Conservation (phyloP, 768 basidiomycete species). For the Termitomyces sp. region DNA sequence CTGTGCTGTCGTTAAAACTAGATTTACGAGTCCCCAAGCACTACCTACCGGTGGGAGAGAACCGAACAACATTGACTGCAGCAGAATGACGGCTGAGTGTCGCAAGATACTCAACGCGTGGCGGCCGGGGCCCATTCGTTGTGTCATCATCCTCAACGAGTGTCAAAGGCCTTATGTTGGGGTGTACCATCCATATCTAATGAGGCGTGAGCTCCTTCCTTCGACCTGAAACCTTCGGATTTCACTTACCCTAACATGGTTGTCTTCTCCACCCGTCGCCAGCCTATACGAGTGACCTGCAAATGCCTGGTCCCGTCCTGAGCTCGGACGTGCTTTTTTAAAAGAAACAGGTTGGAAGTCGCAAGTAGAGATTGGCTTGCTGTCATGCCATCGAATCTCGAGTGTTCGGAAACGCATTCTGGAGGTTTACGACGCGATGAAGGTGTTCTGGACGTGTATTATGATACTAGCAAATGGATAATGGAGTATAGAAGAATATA, state of each 20-base stretch:
- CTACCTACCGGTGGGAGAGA: slow-evolving; percentile 83
- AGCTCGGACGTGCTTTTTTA: slow-evolving; percentile 71
- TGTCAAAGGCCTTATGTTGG: slow-evolving; percentile 73
- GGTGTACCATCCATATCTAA: slow-evolving; percentile 93
- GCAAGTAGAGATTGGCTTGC: slow-evolving; percentile 91
- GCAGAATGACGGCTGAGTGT: slow-evolving; percentile 91
- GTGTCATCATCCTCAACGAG: slow-evolving; percentile 39
- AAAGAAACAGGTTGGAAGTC: slow-evolving; percentile 88
- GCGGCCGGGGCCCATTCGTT: slow-evolving; percentile 34
- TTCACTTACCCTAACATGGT: slow-evolving; percentile 85
- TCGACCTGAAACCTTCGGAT: slow-evolving; percentile 7
- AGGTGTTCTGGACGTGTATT: slow-evolving; percentile 10
- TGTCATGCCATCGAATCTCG: slow-evolving; percentile 96
- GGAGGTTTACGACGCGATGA: slow-evolving; percentile 13
- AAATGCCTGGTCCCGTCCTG: slow-evolving; percentile 49
- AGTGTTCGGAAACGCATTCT: slow-evolving; percentile 84
- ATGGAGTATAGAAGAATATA: neutral
- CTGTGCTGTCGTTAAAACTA: slow-evolving; percentile 31
- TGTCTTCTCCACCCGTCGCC: slow-evolving; percentile 95
- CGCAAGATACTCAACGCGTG: slow-evolving; percentile 95
- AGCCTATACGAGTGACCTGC: slow-evolving; percentile 78
- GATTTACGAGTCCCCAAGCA: neutral
- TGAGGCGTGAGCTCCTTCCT: slow-evolving; percentile 3
- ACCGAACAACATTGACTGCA: slow-evolving; percentile 94
- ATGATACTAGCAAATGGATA: neutral